These are phyloP conservation scores for Sporisorium scitamineum DNA, from an alignment of 1,284 basidiomycete genomes.

Conservation along the genomic window DNA sequence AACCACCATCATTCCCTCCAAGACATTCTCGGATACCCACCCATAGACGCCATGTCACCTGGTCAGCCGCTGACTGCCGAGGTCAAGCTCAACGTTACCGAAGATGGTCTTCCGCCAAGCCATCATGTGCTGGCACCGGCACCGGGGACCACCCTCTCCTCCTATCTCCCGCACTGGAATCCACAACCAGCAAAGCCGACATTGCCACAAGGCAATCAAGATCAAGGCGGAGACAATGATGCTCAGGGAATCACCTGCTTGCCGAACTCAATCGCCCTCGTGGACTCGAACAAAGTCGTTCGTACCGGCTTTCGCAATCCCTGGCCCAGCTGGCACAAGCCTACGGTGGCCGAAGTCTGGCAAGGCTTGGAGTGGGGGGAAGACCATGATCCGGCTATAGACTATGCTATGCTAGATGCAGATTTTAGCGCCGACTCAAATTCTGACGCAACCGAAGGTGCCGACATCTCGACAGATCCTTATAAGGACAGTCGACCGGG, in stretches of 20 bases:
- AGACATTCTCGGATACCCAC: neutral
- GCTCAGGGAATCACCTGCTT: constrained; percentile 19
- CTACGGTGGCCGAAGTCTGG: constrained; percentile 53
- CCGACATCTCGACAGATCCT: neutral
- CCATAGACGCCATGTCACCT: neutral
- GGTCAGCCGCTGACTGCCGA: constrained; percentile 14
- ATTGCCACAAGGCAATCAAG: neutral
- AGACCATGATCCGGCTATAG: constrained; percentile 36
- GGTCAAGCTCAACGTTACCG: constrained; percentile 20
- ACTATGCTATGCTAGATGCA: constrained; percentile 30
- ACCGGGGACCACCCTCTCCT: constrained; percentile 47
- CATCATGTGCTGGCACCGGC: constrained; percentile 52
- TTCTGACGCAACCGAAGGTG: neutral
- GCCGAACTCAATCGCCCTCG: constrained; percentile 31
- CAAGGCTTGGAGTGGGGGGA: constrained; percentile 60
- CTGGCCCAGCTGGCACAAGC: constrained; percentile 63
- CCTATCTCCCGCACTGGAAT: constrained; percentile 47
- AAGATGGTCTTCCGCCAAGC: constrained; percentile 29
- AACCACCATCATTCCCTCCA: neutral
- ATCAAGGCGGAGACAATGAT: neutral
- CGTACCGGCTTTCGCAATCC: constrained; percentile 62
- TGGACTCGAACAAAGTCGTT: constrained; percentile 27
- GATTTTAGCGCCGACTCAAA: constrained; percentile 1
- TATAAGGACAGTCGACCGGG: constrained; percentile 27
- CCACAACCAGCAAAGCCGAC: constrained; percentile 20